Conservation (phyloP, 495 filamentous ascomycete genomes). For the Parathielavia hyrcaniae region DNA sequence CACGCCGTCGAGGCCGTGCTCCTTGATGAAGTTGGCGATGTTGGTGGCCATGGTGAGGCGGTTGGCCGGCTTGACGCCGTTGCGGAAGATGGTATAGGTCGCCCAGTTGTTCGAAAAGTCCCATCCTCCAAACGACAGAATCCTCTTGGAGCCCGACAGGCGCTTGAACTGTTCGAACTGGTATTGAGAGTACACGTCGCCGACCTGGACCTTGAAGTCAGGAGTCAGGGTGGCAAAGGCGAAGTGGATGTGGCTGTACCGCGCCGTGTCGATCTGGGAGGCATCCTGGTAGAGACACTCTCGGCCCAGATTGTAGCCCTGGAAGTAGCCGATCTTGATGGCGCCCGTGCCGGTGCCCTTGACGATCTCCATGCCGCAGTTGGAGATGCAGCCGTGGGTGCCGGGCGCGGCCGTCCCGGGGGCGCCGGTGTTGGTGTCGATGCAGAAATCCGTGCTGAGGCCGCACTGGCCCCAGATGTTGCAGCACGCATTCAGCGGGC, state of each 20-base stretch:
- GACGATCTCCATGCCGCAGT: constrained; percentile 38
- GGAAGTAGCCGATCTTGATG: constrained; percentile 27
- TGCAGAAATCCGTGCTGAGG: constrained; percentile 42
- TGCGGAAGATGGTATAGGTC: constrained; percentile 27
- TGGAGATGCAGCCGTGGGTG: constrained; percentile 43
- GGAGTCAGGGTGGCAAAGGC: constrained; percentile 18
- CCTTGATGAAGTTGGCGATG: constrained; percentile 25
- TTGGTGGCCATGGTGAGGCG: constrained; percentile 22
- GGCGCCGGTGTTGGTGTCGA: constrained; percentile 23
- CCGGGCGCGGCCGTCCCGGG: constrained; percentile 34
- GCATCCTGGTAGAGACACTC: constrained; percentile 24
- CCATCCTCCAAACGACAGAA: constrained; percentile 37
- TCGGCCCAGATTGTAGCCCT: constrained; percentile 26
- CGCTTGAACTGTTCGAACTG: constrained; percentile 22
- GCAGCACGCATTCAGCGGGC: constrained; percentile 34
- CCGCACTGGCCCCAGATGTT: constrained; percentile 47
- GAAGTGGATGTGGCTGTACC: constrained; percentile 26
- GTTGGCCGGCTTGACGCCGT: constrained; percentile 22
- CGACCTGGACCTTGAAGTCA: constrained; percentile 10
- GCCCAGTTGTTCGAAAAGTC: constrained; percentile 18
- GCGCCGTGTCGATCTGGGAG: constrained; percentile 9
- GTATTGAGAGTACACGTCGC: constrained; percentile 2
- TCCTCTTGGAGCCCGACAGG: constrained; percentile 20
- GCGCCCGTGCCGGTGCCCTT: neutral
- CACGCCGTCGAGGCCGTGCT: constrained; percentile 30